Evolutionary conservation across 2,329 filamentous ascomycete species (phyloP), one percentile per base, ranked within the genome.

Genomic region (Aspergillus sojae): DNA sequence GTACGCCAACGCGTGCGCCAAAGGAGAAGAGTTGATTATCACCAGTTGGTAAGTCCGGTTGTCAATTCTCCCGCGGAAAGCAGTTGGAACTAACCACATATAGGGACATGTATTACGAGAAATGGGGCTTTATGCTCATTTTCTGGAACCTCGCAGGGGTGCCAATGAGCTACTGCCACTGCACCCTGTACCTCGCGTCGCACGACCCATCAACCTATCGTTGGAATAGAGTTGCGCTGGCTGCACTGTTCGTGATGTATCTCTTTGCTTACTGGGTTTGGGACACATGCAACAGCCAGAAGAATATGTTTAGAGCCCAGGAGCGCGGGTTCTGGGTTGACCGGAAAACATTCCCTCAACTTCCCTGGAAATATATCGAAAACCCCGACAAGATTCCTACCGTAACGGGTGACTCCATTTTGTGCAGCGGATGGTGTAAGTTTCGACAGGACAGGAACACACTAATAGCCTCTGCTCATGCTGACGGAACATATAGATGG

Each of bases 81-180:
- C 14, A 10, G 19, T 45, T 10, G n/a, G 19, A 23, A 21, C 21
- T 52, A 32, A 61, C 19, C 2, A 6, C 16, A 19, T 21, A 64
- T 23, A 72, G 69, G 90, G 93, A 97, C 74, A 96, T 97, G 90
- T 96, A 95, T 82, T 94, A 92, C 73, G 93, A 97, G 83, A 96
- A 97, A 81, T 93, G 91, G 85, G 93, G 93, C 43, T 97, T 97
- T 82, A 96, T 97, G 93, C 87, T 97, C 70, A 96, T 95, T 76
- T 97, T 97, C 86, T 97, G 93, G 93, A 97, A 96, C 79, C 84
- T 97, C 75, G 93, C 93, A 43, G 93, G 93, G 66, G 93, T 97
- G 14, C 93, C 93, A 6, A 85, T 97, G 61, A 92, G 88, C 34
- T 97, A 97, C 84, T 96, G 93, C 81, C 93, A 97, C 83, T 95